Evolutionary conservation across 2,329 filamentous ascomycete genomes (phyloP).

Genomic region (Myrmaecium sp.): DNA sequence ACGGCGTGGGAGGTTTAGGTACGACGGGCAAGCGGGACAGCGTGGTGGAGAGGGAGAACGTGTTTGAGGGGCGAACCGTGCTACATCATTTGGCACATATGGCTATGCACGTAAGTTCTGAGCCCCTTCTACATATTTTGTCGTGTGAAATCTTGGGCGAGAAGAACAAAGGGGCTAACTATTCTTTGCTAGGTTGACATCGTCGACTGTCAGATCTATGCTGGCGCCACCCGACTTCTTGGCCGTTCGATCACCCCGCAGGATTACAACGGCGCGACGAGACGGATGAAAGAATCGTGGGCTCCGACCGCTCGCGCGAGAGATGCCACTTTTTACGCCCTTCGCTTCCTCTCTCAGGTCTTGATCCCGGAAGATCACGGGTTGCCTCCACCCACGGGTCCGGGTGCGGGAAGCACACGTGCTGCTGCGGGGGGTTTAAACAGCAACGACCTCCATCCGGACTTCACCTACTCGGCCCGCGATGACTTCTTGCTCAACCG

Average conservation of each 20-base stretch:
- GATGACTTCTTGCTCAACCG: constrained; percentile 83
- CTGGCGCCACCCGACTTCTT: constrained; percentile 67
- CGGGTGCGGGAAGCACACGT: constrained; percentile 11
- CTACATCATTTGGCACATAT: constrained; percentile 91
- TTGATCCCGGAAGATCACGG: constrained; percentile 43
- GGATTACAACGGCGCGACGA: constrained; percentile 63
- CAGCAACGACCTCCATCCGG: no score
- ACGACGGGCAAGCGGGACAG: constrained; percentile 16
- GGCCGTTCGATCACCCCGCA: constrained; percentile 69
- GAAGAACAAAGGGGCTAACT: no score
- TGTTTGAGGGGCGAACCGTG: constrained; percentile 78
- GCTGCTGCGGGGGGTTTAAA: no score
- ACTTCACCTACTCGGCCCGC: constrained; percentile 52
- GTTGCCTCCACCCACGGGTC: constrained; percentile 6
- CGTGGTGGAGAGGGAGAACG: constrained; percentile 41
- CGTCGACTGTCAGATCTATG: constrained; percentile 94
- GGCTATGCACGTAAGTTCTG: constrained; percentile 95
- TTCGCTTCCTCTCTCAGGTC: constrained; percentile 78
- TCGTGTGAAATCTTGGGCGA: no score
- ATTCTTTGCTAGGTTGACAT: no score
- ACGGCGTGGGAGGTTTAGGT: constrained; percentile 16
- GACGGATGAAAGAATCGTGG: constrained; percentile 79
- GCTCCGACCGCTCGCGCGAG: constrained; percentile 74
- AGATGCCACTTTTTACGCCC: constrained; percentile 81
- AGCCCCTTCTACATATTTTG: no score